Evolutionary conservation across 2,329 filamentous ascomycete genomes (phyloP).

Genomic region (Rhinocladiella similis): DNA sequence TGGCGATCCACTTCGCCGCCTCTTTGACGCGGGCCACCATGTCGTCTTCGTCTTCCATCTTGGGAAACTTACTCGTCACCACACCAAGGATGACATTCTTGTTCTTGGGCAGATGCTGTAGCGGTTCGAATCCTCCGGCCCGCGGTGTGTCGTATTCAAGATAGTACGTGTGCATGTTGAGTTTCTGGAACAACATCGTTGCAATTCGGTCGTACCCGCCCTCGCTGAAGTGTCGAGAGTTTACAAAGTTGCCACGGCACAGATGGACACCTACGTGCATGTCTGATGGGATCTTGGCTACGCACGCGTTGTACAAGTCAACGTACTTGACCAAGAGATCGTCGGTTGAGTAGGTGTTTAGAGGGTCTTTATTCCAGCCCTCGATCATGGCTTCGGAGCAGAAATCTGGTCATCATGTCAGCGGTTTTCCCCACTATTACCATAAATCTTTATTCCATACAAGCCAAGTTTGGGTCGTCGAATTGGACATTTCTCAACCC

Average conservation of each 20-base stretch:
- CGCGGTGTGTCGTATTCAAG: constrained; percentile 64
- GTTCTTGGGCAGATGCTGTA: constrained; percentile 55
- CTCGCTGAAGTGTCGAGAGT: constrained; percentile 60
- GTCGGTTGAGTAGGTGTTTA: constrained; percentile 64
- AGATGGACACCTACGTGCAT: constrained; percentile 73
- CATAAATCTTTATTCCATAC: constrained; percentile 43
- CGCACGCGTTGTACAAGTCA: constrained; percentile 67
- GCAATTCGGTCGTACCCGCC: constrained; percentile 65
- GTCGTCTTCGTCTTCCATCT: constrained; percentile 59
- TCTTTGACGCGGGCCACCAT: constrained; percentile 55
- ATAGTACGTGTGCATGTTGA: constrained; percentile 63
- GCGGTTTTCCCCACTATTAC: too few relatives aligned
- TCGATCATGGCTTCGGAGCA: constrained; percentile 66
- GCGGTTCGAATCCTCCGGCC: constrained; percentile 61
- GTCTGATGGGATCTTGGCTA: constrained; percentile 60
- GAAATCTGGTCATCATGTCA: constrained; percentile 52
- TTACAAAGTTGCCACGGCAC: constrained; percentile 62
- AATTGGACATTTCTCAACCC: constrained; percentile 61
- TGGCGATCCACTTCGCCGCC: constrained; percentile 64
- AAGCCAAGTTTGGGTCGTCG: constrained; percentile 61
- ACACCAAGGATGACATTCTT: constrained; percentile 61
- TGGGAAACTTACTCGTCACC: constrained; percentile 58
- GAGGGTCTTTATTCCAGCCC: constrained; percentile 63
- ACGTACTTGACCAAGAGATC: constrained; percentile 71
- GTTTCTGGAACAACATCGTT: constrained; percentile 58